These are phyloP conservation scores for Pythium guiyangense DNA, from an alignment of 352 stramenopile genomes.

Conservation along the genomic window DNA sequence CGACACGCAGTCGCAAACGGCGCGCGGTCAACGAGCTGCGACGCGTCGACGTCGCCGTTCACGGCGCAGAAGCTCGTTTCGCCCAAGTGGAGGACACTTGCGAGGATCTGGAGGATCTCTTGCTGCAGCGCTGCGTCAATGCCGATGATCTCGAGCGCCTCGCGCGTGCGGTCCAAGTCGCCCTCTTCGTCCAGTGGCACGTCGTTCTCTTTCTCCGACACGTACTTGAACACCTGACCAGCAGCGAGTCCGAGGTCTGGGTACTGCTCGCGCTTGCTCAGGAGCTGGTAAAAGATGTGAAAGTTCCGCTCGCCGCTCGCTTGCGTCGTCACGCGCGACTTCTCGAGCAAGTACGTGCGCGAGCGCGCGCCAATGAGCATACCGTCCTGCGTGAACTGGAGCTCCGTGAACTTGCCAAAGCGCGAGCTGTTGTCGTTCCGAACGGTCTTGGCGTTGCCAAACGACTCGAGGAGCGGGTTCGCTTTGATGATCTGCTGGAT, in stretches of 20 bases:
- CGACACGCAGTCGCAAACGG: conserved; percentile 54
- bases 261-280: conserved; percentile 54
- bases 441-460: conserved; percentile 84
- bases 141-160: conserved; percentile 87
- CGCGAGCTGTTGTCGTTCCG: conserved; percentile 85
- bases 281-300: conserved; percentile 93
- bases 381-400: conserved; percentile 73
- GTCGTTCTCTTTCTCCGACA: conserved; percentile 30
- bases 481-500: conserved; percentile 95
- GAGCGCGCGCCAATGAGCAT: conserved; percentile 77
- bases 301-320: conserved; percentile 89
- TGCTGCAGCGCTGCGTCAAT: conserved; percentile 75
- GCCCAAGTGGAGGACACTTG: conserved; percentile 88
- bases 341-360: conserved; percentile 91
- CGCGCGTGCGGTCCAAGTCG: conserved; percentile 62
- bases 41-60: conserved; percentile 78
- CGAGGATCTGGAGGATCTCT: conserved; percentile 89
- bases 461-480: conserved; percentile 83
- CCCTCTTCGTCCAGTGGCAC: conserved; percentile 55
- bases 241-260: conserved; percentile 50
- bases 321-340: conserved; percentile 88
- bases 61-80: conserved; percentile 84
- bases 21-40: conserved; percentile 49
- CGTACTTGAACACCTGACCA: conserved; percentile 61
- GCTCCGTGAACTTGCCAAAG: conserved; percentile 86